phyloP scores from a whole-genome alignment of 257 asterid species.

The Solanum pennellii region DNA sequence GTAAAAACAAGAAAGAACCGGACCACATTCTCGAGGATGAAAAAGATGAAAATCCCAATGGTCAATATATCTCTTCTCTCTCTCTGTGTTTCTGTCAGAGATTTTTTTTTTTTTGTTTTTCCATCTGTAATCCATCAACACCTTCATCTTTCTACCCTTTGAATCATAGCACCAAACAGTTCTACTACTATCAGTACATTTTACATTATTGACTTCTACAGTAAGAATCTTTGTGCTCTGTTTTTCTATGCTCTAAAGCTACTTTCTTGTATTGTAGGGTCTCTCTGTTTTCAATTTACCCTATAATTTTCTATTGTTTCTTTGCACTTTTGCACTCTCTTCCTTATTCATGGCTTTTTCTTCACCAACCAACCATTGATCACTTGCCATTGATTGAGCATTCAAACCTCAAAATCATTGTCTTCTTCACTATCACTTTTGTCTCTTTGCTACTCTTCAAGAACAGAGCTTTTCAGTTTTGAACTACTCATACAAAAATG shows the following conservation, averaged over 20 bases:
- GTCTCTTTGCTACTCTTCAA: neutral
- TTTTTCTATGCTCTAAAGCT: neutral
- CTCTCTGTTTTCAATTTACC: neutral
- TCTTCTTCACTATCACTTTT: neutral
- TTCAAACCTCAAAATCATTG: neutral
- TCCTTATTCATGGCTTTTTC: neutral
- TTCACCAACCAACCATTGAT: neutral
- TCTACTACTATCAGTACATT: neutral
- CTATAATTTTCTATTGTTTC: neutral
- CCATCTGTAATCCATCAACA: neutral
- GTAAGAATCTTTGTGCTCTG: neutral
- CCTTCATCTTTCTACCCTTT: neutral
- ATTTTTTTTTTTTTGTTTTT: neutral
- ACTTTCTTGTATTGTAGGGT: neutral
- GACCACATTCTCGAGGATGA: neutral
- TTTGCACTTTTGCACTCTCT: neutral
- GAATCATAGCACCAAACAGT: neutral
- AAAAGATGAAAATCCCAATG: neutral
- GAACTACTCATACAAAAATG: neutral
- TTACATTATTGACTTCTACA: neutral
- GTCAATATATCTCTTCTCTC: neutral
- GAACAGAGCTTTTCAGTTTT: neutral
- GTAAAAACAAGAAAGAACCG: neutral
- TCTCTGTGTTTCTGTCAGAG: neutral
- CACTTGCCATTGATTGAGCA: neutral